Base-by-base conservation (phyloP, 139 green algal species). In the Asterochloris erici region DNA sequence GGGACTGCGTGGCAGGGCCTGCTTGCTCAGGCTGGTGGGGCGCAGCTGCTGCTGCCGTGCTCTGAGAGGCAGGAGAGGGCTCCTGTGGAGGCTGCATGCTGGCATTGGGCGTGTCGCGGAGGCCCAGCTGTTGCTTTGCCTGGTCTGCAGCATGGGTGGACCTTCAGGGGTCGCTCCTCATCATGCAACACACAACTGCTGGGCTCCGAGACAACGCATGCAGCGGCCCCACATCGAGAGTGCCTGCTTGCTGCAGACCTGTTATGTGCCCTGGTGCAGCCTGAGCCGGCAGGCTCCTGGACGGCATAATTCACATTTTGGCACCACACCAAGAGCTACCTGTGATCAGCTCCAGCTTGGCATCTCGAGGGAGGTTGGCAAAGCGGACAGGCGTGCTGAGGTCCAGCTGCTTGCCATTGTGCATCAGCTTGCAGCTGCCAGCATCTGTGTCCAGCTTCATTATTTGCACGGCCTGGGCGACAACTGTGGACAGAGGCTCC, bases 331-430 rank as follows among this genome's bases (percentile, higher is more conserved):
- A 54, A 54, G 27, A 69, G 0, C 70, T 70, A 85, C 84, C 87
- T 76, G 87, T 88, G 11, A 73, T 21, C 1, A 91, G 82, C 77
- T 90, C 81, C n/a, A 91, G 77, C 77, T 88, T 91, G 71, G 85
- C 76, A 9, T 82, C 79, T 0, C 70, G 66, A 6, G 86, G 86
- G 24, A 90, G 29, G 82, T 88, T 88, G 79, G 88, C 82, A 75
- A 91, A 88, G 29, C 88, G 82, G 14, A 90, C 60, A 54, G 88
- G 88, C 11, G 73, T 83, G 13, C 27, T 38, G 19, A 85, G 68
- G 68, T 90, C 88, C 62, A 89, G 77, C 47, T 71, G 11, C 85
- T 86, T 87, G 24, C 83, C 83, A 4, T 84, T 71, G 29, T 74
- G 62, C 19, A 77, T 38, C 19, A 91, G 82, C 23, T 78, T 64